These are phyloP conservation scores for Luffa acutangula DNA, from an alignment of 306 rosid species.

Conservation along the genomic window DNA sequence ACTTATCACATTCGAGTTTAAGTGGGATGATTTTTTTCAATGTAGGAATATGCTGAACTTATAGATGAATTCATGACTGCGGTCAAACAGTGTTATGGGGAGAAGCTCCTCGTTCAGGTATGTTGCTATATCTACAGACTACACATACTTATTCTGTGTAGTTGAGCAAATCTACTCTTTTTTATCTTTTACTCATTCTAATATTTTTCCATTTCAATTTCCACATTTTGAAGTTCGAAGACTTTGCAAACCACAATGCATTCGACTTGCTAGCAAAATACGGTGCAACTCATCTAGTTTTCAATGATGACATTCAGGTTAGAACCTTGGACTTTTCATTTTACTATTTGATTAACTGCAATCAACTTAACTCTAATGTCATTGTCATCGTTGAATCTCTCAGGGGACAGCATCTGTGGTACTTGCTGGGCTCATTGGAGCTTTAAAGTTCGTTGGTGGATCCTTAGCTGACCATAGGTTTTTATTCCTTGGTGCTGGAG, in stretches of 20 bases:
- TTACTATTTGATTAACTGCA: background rate
- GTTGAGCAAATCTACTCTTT: background rate
- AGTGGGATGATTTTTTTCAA: background rate
- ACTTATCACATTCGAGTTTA: background rate
- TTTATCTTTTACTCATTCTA: background rate
- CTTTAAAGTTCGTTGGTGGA: conserved; percentile 64
- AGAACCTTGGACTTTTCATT: conserved; percentile 4
- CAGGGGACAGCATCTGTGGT: conserved; percentile 99
- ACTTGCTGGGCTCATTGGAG: conserved; percentile 79
- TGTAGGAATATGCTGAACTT: conserved; percentile 84
- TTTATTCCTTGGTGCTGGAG: conserved; percentile 97
- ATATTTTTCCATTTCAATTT: conserved; percentile 14
- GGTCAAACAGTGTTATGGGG: conserved; percentile 81
- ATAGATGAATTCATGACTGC: conserved; percentile 83
- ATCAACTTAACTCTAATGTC: background rate
- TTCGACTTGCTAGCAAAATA: conserved; percentile 81
- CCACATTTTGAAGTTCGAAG: conserved; percentile 66
- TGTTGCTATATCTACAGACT: background rate
- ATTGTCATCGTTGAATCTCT: conserved; percentile 14
- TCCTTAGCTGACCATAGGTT: conserved; percentile 64
- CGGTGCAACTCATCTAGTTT: conserved; percentile 86
- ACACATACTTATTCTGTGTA: background rate
- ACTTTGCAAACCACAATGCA: conserved; percentile 98
- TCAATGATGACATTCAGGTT: conserved; percentile 94
- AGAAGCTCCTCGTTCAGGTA: conserved; percentile 86